Conservation (phyloP, 2,329 filamentous ascomycete species). For the Aspergillus novoparasiticus region DNA sequence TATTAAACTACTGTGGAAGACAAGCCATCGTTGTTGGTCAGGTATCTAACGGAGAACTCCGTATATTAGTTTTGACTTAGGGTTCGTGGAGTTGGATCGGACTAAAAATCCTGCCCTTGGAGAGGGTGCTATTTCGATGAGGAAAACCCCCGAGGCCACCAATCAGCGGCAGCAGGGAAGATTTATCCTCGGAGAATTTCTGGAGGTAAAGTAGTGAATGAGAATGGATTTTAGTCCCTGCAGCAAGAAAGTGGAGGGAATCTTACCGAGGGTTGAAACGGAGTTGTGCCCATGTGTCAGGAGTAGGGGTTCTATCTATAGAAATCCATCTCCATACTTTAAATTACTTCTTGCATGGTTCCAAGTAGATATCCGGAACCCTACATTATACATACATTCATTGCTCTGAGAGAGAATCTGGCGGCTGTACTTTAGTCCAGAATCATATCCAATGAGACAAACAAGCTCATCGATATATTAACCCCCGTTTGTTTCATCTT, state of each 20-base stretch:
- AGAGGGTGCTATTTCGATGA: background rate
- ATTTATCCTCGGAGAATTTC: background rate
- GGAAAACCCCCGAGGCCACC: background rate
- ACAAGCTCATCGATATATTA: conserved; percentile 1
- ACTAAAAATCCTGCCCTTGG: background rate
- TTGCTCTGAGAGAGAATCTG: too few species aligned
- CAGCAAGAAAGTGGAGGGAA: background rate
- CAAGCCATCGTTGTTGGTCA: background rate
- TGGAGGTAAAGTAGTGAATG: background rate
- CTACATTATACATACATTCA: too few species aligned
- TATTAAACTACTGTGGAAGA: background rate
- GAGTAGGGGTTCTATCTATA: background rate
- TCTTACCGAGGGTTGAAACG: conserved; percentile 1
- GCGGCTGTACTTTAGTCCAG: background rate
- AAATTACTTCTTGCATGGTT: background rate
- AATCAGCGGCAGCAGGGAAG: background rate
- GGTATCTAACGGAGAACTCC: background rate
- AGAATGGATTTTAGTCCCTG: background rate
- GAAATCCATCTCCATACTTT: background rate
- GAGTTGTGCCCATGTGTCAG: background rate
- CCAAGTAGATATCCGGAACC: too few species aligned
- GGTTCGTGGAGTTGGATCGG: background rate
- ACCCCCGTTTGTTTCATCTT: background rate
- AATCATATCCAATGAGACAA: background rate
- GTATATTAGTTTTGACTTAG: background rate